Percentiles rank a stretch among this genome's conserved stretches.
Evolutionary conservation across 257 asterid genomes (phyloP).

Genomic region (Nicotiana tabacum): DNA sequence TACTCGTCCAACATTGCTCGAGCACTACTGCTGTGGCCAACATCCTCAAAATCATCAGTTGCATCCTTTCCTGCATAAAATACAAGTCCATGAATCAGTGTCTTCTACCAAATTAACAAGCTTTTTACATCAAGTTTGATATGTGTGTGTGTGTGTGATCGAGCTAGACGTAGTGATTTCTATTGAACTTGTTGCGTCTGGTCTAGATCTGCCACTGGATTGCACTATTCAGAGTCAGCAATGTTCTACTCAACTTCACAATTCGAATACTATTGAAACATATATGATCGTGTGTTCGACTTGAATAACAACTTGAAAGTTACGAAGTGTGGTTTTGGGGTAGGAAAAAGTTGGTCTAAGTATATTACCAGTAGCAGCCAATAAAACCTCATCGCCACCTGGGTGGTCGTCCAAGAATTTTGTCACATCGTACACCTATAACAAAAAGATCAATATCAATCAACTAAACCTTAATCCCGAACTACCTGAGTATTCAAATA

Average conservation of each 20-base stretch:
- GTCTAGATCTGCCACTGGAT: background rate
- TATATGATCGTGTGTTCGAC: background rate
- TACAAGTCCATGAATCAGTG: background rate
- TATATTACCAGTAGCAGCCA: constrained; percentile 64
- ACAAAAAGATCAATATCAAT: background rate
- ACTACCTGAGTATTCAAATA: background rate
- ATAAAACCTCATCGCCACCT: constrained; percentile 86
- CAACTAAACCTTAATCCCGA: background rate
- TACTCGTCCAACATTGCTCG: constrained; percentile 58
- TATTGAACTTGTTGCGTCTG: too few relatives aligned
- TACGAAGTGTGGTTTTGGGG: background rate
- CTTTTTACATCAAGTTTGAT: too few relatives aligned
- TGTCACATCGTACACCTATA: constrained; percentile 79
- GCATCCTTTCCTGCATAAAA: constrained; percentile 70
- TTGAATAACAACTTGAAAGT: background rate
- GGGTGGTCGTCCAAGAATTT: constrained; percentile 92
- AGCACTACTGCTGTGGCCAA: constrained; percentile 78
- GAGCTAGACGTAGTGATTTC: background rate
- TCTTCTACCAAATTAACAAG: background rate
- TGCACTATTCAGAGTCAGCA: background rate
- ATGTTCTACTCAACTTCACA: background rate
- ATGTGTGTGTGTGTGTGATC: background rate
- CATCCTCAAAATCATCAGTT: constrained; percentile 81
- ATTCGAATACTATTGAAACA: background rate
- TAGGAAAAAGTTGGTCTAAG: background rate